These are phyloP conservation scores for Sporothrix sp. DNA, from an alignment of 2,329 filamentous ascomycete genomes.

Conservation along the genomic window DNA sequence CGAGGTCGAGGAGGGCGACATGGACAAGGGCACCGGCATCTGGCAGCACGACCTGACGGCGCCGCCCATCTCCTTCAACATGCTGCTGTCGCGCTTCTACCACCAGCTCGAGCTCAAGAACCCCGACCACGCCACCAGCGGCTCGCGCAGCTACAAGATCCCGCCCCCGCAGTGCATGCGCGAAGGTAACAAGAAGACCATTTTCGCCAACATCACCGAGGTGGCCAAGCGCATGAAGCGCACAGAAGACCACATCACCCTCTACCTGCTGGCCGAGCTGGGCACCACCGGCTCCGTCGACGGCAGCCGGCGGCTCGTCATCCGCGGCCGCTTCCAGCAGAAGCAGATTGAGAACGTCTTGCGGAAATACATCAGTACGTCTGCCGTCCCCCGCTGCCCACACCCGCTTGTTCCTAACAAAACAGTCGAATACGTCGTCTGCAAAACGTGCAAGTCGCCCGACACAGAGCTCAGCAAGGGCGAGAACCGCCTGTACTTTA, in stretches of 20 bases:
- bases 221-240: conserved; percentile 99
- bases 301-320: conserved; percentile 84
- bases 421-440: conserved; percentile 89
- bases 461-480: conserved; percentile 97
- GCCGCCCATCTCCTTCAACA: conserved; percentile 68
- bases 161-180: conserved; percentile 95
- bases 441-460: conserved; percentile 93
- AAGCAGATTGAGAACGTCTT: conserved; percentile 98
- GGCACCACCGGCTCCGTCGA: conserved; percentile 95
- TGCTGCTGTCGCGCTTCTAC: conserved; percentile 89
- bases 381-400: conserved; percentile 44
- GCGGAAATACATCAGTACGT: conserved; percentile 72
- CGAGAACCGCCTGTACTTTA: conserved; percentile 98
- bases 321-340: conserved; percentile 95
- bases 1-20: conserved; percentile 56
- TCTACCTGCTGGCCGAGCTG: conserved; percentile 95
- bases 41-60: conserved; percentile 75
- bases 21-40: conserved; percentile 80
- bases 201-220: conserved; percentile 97
- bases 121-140: conserved; percentile 83
- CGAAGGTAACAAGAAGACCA: conserved; percentile 99
- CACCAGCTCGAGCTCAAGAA: conserved; percentile 89
- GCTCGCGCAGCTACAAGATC: conserved; percentile 96
- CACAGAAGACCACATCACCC: conserved; percentile 92
- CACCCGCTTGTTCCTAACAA: conserved; percentile 23